Conservation (phyloP, 106 monocot species). For the Narthecium ossifragum region DNA sequence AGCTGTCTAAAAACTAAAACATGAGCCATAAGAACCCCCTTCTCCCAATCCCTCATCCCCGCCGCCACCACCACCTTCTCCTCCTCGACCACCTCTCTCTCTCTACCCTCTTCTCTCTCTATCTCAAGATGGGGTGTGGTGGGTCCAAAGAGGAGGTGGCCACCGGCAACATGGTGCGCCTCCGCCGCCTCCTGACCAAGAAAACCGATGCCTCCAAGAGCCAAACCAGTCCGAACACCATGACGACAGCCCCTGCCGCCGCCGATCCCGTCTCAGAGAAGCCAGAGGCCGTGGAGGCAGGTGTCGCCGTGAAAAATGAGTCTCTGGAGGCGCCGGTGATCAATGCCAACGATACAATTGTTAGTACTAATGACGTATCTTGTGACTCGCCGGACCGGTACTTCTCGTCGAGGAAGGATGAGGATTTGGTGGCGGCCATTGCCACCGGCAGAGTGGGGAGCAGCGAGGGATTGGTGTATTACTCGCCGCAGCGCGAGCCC, state of each 20-base stretch:
- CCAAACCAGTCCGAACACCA: not conserved
- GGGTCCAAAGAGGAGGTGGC: slow-evolving; percentile 28
- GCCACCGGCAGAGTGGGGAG: slow-evolving; percentile 3
- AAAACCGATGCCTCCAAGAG: not conserved
- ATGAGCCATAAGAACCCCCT: too few species aligned
- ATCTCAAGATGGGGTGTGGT: slow-evolving; percentile 26
- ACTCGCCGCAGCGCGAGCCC: not conserved
- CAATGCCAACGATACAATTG: too few species aligned
- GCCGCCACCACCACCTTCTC: not conserved
- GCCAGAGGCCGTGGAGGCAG: not conserved
- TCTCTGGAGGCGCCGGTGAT: too few species aligned
- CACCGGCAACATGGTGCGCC: slow-evolving; percentile 11
- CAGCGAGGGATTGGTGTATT: not conserved
- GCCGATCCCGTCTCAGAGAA: not conserved
- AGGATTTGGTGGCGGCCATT: not conserved
- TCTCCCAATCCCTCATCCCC: too few species aligned
- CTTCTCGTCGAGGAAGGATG: slow-evolving; percentile 32
- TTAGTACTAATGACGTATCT: too few species aligned
- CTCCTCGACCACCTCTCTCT: not conserved
- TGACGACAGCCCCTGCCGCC: not conserved
- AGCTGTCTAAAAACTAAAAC: too few species aligned
- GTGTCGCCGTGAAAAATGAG: too few species aligned
- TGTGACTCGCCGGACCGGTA: slow-evolving; percentile 23
- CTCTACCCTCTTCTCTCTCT: not conserved
- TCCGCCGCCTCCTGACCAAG: not conserved